Evolutionary conservation across 2,329 filamentous ascomycete species (phyloP), one percentile per base, ranked within the genome.

Genomic region (Zasmidium cellare): DNA sequence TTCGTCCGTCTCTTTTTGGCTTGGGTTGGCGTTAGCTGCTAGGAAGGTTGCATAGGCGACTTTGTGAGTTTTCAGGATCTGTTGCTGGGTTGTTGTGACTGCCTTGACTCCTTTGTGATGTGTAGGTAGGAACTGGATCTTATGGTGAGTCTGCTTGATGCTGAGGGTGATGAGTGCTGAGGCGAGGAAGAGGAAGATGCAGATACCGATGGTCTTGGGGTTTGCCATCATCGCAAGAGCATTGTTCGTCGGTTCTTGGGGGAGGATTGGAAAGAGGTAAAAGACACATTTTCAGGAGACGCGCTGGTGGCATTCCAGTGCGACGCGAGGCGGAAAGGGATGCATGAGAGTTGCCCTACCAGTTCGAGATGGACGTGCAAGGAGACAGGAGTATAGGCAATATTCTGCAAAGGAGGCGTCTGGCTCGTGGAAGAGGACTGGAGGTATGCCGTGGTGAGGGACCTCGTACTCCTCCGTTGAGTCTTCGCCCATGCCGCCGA

Each of bases 11-110:
- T 56, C 53, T 22, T 60, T 58, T 24, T 56, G 51, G 49, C 55
- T 61, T 9, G 60, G 58, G 28, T 61, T 69, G 41, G 60, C 51
- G 46, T 62, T 69, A 46, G 58, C 70, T 24, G 68, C 69, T 19
- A 76, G 69, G 61, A 75, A 75, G 19, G 74, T 75, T 3, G 73
- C 74, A 58, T 71, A 76, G 56, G 74, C 74, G 51, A 72, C 69
- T 58, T 71, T 72, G 48, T 67, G 65, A 16, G 61, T 53, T 28
- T 65, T 51, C 9, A 66, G 52, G 28, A 57, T 41, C 3, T 59
- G 49, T 38, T 66, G 64, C 23, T 58, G 52, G 7, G 59, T 53
- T 1, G 41, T 57, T n/a, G 28, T 11, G 20, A 44, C 31, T 12
- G 24, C 48, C 49, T 48, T 61, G 61, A 28, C 52, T 49, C 23